Base-by-base conservation (phyloP, 2,329 filamentous ascomycete species). In the Ceratocystiopsis brevicomis region DNA sequence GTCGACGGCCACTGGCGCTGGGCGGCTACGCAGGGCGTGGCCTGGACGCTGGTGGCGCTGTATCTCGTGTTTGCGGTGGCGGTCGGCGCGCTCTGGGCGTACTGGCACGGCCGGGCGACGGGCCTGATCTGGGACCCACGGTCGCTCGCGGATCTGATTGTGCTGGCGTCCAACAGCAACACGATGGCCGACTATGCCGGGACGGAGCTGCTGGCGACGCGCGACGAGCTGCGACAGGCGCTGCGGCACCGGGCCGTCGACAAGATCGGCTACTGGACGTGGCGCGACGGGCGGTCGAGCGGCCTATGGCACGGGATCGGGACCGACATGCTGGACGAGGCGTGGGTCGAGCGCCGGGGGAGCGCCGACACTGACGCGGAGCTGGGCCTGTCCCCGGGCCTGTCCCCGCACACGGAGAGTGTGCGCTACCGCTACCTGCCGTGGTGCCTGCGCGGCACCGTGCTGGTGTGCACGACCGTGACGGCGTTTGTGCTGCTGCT, bases 81-180 rank as follows among this genome's bases (percentile, higher is more conserved):
- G 1, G 53, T 76, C 2, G 44, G 73, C 12, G 58, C 74, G 1
- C 56, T 87, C 11, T 61, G 78, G 48, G 49, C 74, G n/a, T 79
- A 74, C 49, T 83, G 87, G 61, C 62, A 69, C 43, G 60, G 66
- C 18, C 67, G 71, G 30, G 69, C 67, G 52, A 92, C 85, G 0
- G 86, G 86, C 0, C 64, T 94, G 48, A 71, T 80, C 54, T 95
- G 87, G 87, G 85, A 94, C 55, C 72, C 85, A 3, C 69, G 79
- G 39, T 88, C 78, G 19, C 64, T 95, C 9, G 87, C 82, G 3
- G 86, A 95, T 55, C 63, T 93, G 35, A 69, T 90, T 38, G 73
- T 79, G 1, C 66, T 95, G 12, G 68, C 93, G 21, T 78, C 84
- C 49, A 73, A 81, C 47, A 87, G 83, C 49, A 94, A 93, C 58